A percentile compares a stretch with the other conserved stretches of the same genome.
Conservation (phyloP, 129 eudicot species). For the Silybum marianum region DNA sequence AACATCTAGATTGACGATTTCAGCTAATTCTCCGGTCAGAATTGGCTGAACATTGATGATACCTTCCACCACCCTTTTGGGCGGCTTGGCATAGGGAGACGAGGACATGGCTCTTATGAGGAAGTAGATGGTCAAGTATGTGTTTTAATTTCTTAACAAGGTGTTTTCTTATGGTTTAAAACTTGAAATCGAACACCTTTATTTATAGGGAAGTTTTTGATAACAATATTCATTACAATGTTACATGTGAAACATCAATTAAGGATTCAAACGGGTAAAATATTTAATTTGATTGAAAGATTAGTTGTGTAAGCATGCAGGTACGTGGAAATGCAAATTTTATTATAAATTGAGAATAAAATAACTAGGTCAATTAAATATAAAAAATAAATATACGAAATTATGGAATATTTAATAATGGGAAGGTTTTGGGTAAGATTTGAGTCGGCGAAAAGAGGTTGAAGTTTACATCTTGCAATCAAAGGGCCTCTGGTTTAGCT, state of each 20-base stretch:
- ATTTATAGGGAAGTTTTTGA: neutral
- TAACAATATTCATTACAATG: neutral
- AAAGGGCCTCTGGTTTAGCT: too few relatives aligned
- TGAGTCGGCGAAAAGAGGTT: too few relatives aligned
- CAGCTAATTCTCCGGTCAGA: conserved; percentile 35
- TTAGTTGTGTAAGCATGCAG: neutral
- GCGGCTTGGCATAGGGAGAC: neutral
- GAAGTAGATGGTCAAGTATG: neutral
- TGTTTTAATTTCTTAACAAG: neutral
- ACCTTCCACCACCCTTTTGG: conserved; percentile 28
- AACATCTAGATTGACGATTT: conserved; percentile 15
- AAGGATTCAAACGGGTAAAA: neutral
- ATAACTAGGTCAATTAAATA: too few relatives aligned
- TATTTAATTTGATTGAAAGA: neutral
- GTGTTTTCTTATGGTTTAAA: neutral
- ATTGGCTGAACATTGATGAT: conserved; percentile 42
- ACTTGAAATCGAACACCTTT: neutral
- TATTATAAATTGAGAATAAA: too few relatives aligned
- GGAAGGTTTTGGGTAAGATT: too few relatives aligned
- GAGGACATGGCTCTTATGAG: neutral
- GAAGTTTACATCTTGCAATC: too few relatives aligned
- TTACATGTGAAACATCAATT: neutral
- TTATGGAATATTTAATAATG: too few relatives aligned
- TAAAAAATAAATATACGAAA: too few relatives aligned
- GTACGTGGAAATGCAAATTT: neutral